Percentiles rank a stretch among this genome's conserved stretches.
Evolutionary conservation across 768 basidiomycete genomes (phyloP).

Genomic region (Suillus brevipes): DNA sequence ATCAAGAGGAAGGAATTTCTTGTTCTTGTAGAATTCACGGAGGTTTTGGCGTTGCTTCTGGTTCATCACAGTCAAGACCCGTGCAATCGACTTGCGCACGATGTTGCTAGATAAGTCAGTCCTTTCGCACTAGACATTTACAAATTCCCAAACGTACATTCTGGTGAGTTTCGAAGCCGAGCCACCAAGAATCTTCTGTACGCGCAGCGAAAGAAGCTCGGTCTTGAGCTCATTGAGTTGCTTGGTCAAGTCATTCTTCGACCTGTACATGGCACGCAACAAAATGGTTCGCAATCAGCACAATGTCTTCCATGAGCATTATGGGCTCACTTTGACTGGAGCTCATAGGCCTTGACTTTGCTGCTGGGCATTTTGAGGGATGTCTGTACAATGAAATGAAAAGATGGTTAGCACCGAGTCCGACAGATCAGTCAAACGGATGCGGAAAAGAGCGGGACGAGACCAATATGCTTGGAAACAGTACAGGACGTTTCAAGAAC

Average conservation of each 20-base stretch:
- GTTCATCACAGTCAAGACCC: conserved; percentile 98
- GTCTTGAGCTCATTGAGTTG: conserved; percentile 92
- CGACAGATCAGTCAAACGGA: conserved; percentile 1
- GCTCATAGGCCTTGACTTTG: conserved; percentile 95
- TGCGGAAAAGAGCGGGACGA: conserved; percentile 6
- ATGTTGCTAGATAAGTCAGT: conserved; percentile 58
- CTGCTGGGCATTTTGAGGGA: conserved; percentile 73
- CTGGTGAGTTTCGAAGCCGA: conserved; percentile 94
- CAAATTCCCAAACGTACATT: conserved; percentile 65
- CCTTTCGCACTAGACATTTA: background rate
- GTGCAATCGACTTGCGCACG: conserved; percentile 98
- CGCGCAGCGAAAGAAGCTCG: conserved; percentile 91
- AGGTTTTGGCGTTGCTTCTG: conserved; percentile 96
- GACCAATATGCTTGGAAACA: background rate
- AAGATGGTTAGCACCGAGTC: conserved; percentile 2
- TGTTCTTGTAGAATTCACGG: conserved; percentile 96
- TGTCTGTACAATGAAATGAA: conserved; percentile 20
- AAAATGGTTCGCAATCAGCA: conserved; percentile 12
- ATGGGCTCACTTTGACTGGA: conserved; percentile 83
- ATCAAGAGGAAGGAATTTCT: conserved; percentile 96
- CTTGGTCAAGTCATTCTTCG: conserved; percentile 95
- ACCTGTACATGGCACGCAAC: conserved; percentile 48
- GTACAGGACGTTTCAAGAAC: background rate
- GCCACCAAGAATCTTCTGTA: conserved; percentile 97
- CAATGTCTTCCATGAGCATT: background rate